Conservation (phyloP, 2,329 filamentous ascomycete species). For the Monascus ruber region DNA sequence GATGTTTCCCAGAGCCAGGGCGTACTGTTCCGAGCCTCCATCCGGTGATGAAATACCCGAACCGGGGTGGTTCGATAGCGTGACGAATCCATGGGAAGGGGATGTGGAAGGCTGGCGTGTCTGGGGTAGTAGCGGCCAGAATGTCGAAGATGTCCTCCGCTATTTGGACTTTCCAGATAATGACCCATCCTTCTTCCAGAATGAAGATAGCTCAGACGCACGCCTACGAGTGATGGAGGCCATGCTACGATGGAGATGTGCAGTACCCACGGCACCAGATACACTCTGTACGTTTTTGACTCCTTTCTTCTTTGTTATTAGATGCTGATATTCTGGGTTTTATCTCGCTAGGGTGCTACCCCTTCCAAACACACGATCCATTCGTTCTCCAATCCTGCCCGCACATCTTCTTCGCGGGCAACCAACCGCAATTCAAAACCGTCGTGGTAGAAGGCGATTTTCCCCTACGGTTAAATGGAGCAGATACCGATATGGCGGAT, state of each 20-base stretch:
- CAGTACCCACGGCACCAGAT: constrained; percentile 88
- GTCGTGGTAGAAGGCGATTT: constrained; percentile 48
- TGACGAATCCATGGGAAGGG: constrained; percentile 88
- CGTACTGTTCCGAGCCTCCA: constrained; percentile 43
- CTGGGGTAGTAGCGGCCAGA: constrained; percentile 80
- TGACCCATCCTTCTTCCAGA: constrained; percentile 12
- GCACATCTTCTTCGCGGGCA: constrained; percentile 83
- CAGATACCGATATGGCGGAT: constrained; percentile 24
- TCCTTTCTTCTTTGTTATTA: not conserved
- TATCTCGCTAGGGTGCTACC: constrained; percentile 64
- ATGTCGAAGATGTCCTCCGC: constrained; percentile 84
- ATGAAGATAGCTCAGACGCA: constrained; percentile 47
- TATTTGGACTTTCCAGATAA: constrained; percentile 53
- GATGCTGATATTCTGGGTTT: not conserved
- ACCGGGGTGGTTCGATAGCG: constrained; percentile 69
- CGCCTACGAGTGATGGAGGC: constrained; percentile 84
- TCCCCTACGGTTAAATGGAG: constrained; percentile 19
- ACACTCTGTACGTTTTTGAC: constrained; percentile 62
- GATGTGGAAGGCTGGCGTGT: constrained; percentile 84
- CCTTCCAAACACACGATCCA: constrained; percentile 86
- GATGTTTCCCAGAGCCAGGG: constrained; percentile 68
- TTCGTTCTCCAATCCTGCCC: constrained; percentile 79
- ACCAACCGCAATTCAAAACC: constrained; percentile 68
- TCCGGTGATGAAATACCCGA: constrained; percentile 28
- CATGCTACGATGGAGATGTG: constrained; percentile 83